phyloP scores from a whole-genome alignment of 768 basidiomycete species.

The Pleurotus pulmonarius region DNA sequence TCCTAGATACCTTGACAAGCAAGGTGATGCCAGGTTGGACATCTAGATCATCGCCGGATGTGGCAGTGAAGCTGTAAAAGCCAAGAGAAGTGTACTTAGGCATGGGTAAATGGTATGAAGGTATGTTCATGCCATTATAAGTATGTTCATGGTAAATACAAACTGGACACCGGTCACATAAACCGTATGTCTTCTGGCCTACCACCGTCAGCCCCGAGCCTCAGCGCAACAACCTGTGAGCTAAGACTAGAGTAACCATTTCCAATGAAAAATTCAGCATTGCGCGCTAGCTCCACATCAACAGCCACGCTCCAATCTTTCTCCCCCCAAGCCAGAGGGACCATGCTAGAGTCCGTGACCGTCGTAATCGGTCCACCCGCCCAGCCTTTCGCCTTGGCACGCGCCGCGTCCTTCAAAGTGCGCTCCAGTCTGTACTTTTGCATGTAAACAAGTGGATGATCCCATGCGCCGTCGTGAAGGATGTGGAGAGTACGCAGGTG shows the following conservation, averaged over 20 bases:
- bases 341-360: conserved; percentile 37
- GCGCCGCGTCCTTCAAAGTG: conserved; percentile 29
- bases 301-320: conserved; percentile 39
- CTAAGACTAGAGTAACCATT: conserved; percentile 47
- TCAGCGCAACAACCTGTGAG: conserved; percentile 38
- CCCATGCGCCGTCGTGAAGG: conserved; percentile 45
- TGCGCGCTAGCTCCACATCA: conserved; percentile 42
- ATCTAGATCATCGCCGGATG: too few species aligned
- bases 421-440: conserved; percentile 36
- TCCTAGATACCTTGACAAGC: too few species aligned
- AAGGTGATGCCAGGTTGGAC: too few species aligned
- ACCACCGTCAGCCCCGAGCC: conserved; percentile 34
- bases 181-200: conserved; percentile 33
- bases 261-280: conserved; percentile 41
- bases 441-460: conserved; percentile 39
- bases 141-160: not conserved
- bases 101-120: too few species aligned
- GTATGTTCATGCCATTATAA: too few species aligned
- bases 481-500: conserved; percentile 36
- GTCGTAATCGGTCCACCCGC: conserved; percentile 34
- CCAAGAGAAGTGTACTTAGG: too few species aligned
- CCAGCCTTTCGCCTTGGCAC: conserved; percentile 33
- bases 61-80: too few species aligned
- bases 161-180: conserved; percentile 13
- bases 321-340: conserved; percentile 34